Base-by-base conservation (phyloP, 495 filamentous ascomycete genomes). In the Glutinoglossum americanum region DNA sequence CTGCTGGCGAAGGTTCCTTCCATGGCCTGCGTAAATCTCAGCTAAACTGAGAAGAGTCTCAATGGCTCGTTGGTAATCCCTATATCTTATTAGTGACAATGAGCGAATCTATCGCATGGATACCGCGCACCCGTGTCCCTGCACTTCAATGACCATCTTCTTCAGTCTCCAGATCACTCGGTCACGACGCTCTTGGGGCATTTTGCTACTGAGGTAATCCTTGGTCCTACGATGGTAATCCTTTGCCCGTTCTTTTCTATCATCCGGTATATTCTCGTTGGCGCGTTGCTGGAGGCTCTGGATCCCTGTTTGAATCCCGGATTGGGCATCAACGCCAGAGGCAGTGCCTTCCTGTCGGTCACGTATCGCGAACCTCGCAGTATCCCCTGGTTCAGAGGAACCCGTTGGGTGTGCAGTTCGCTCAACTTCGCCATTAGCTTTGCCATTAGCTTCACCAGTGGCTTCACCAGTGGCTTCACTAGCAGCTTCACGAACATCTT, bases 61-160 rank as follows among this genome's bases (percentile, higher is more conserved):
- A 60, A 97, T 82, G 8, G 92, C 93, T 65, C 80, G 80, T 59
- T 89, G 78, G 67, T 98, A 53, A 32, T 53, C 49, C 13, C 81
- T 83, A 59, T 26, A 57, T 6, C 7, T 17, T 0, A n/a, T 23
- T 10, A 28, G 57, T 54, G 8, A 47, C 26, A 1, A 4, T 28
- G 6, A n/a, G 17, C 55, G 23, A 41, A 3, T 13, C 21, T 45
- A 5, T 23, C n/a, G 17, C 17, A 45, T 3, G 41, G 21, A 21
- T n/a, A 13, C 1, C 13, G 17, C 49, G 61, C 97, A 92, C 55
- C 81, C 79, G 65, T 95, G 92, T 41, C 87, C 82, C 67, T 98
- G 92, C 57, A 94, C 84, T 73, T 98, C 92, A 57, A 95, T 76
- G 27, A 98, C 71, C 86, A 98, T 94, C 78, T 96, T 97, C 80